Base-by-base conservation (phyloP, 345 rosid species). In the Eucalyptus cloeziana region DNA sequence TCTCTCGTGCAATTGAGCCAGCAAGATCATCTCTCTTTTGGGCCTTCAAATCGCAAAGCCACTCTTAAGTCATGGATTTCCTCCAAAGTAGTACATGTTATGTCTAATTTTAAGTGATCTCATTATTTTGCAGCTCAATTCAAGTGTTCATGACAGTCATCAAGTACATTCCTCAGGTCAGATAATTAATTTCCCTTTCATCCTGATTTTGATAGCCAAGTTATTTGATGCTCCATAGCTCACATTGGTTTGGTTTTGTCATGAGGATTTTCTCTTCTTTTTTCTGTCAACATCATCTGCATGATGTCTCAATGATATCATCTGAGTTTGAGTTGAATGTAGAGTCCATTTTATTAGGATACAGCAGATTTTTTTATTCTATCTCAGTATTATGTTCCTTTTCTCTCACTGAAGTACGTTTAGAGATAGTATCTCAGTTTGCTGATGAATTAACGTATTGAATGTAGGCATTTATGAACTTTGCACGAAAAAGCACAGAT, bases 101-200 rank as follows among this genome's bases (percentile, higher is more conserved):
- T 21, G 52, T 89, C 10, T 86, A 69, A 89, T 30, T 21, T 83
- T 87, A 33, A 43, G 25, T 45, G 40, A 10, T 60, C 81, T 31
- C 22, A 56, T 86, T 40, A 88, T 86, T 88, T 90, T 93, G 93
- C 97, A 97, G 99, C 94, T 89, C 96, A 45, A 96, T 97, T 90
- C 99, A 97, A 91, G 97, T 97, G 67, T 88, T 90, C 71, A 97
- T 97, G 99, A 96, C 99, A 17, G 91, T 92, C 52, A 92, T 97
- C 91, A 97, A 97, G 91, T 96, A 97, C 90, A 95, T 95, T 89
- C 99, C 99, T 45, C 99, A 96, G 97, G 99, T 96, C 83, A 91
- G 91, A 69, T 86, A 67, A 64, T 47, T 27, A 62, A 33, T 16
- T n/a, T 89, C 87, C 13, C 17, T 31, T 40, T 89, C n/a, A 64